A percentile compares a stretch with the other conserved stretches of the same genome.
phyloP scores from a whole-genome alignment of 2,329 filamentous ascomycete species.

The Zymoseptoria crescenta region DNA sequence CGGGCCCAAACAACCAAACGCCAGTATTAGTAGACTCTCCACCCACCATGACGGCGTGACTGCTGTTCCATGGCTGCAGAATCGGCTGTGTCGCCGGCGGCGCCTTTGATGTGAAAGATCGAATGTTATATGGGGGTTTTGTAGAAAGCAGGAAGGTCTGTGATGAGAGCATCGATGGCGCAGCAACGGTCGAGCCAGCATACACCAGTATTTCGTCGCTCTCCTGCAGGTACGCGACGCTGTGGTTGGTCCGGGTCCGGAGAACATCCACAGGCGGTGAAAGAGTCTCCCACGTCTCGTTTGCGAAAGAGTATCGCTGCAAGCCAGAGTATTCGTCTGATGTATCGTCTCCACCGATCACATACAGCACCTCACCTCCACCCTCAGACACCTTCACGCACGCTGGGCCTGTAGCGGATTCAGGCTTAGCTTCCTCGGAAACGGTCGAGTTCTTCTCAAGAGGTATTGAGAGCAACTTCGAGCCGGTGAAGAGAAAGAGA shows the following conservation, averaged over 20 bases:
- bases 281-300: conserved; percentile 53
- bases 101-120: conserved; percentile 51
- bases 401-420: conserved; percentile 63
- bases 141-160: conserved; percentile 69
- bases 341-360: conserved; percentile 64
- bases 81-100: conserved; percentile 61
- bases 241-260: conserved; percentile 66
- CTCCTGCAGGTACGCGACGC: conserved; percentile 60
- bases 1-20: conserved; percentile 64
- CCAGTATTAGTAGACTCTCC: conserved; percentile 58
- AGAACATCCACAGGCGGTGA: conserved; percentile 46
- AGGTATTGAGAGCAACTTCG: conserved; percentile 62
- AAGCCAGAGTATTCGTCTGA: conserved; percentile 60
- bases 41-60: conserved; percentile 65
- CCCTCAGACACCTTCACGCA: conserved; percentile 64
- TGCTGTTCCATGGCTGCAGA: conserved; percentile 65
- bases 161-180: conserved; percentile 49
- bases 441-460: conserved; percentile 65
- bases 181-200: conserved; percentile 61
- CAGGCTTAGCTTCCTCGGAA: conserved; percentile 51
- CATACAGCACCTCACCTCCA: conserved; percentile 59
- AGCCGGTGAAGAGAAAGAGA: conserved; percentile 70
- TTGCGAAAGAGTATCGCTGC: conserved; percentile 57
- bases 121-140: conserved; percentile 55
- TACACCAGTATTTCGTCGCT: conserved; percentile 71